Percentiles rank a stretch among this genome's conserved stretches.
Conservation (phyloP, 164 flowering plant species). For the Berberis vulgaris region DNA sequence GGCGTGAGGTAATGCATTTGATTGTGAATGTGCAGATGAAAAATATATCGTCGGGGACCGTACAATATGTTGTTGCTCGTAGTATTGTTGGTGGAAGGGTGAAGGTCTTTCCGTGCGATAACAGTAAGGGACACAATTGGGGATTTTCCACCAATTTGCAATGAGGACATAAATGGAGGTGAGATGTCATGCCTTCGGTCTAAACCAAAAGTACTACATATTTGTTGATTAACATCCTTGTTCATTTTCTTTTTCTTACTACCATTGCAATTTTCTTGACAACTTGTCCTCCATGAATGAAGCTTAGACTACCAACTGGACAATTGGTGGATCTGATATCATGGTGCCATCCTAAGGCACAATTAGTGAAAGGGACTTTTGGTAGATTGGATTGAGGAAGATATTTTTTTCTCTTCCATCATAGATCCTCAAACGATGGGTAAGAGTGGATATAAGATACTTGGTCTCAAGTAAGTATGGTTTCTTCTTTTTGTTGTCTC, state of each 20-base stretch:
- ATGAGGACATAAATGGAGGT: constrained; percentile 52
- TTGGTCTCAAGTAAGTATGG: constrained; percentile 67
- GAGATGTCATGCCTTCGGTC: neutral
- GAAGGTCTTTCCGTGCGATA: constrained; percentile 84
- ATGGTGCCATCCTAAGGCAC: constrained; percentile 93
- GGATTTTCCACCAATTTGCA: constrained; percentile 76
- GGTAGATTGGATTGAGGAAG: constrained; percentile 93
- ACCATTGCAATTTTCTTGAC: neutral
- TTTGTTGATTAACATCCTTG: neutral
- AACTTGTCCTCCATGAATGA: constrained; percentile 22
- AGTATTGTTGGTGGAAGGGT: constrained; percentile 52
- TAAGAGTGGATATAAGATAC: constrained; percentile 95
- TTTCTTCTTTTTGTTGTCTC: neutral
- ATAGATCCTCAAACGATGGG: constrained; percentile 99
- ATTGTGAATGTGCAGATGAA: constrained; percentile 75
- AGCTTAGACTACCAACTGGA: constrained; percentile 70
- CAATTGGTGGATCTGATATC: constrained; percentile 84
- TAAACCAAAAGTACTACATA: neutral
- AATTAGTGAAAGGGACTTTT: constrained; percentile 93
- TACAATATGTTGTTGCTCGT: constrained; percentile 68
- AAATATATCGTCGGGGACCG: constrained; percentile 38
- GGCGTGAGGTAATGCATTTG: constrained; percentile 98
- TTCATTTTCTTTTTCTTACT: no score
- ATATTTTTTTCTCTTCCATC: constrained; percentile 84
- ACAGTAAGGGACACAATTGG: constrained; percentile 91